phyloP scores from a whole-genome alignment of 768 basidiomycete species.

The Chalciporus pseudorubinellus region DNA sequence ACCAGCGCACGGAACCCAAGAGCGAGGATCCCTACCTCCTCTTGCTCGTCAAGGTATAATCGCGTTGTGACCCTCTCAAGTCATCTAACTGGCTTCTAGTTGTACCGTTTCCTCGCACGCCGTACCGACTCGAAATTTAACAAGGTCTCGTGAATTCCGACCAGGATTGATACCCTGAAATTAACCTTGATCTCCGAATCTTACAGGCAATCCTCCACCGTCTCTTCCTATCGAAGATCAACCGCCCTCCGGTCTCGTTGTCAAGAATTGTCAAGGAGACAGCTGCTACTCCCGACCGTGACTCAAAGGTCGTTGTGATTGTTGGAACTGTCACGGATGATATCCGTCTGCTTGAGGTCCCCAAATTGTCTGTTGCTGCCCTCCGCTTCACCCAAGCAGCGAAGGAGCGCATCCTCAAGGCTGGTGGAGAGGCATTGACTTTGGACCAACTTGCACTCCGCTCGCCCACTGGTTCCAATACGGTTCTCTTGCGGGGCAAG shows the following conservation, averaged over 20 bases:
- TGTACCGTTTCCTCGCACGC: constrained; percentile 98
- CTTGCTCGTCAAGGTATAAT: constrained; percentile 89
- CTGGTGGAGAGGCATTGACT: constrained; percentile 92
- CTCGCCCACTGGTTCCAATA: constrained; percentile 93
- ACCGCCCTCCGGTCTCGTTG: constrained; percentile 94
- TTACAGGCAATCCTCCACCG: constrained; percentile 87
- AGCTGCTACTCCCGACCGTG: constrained; percentile 55
- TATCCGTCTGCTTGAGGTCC: constrained; percentile 77
- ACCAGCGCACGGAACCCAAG: constrained; percentile 89
- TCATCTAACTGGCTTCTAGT: constrained; percentile 44
- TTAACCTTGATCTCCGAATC: constrained; percentile 19
- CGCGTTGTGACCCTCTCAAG: constrained; percentile 9
- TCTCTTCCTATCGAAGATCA: constrained; percentile 95
- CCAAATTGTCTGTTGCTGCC: constrained; percentile 91
- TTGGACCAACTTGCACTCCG: constrained; percentile 96
- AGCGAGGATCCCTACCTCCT: constrained; percentile 99
- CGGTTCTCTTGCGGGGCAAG: constrained; percentile 88
- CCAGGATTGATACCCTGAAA: not conserved
- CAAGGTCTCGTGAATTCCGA: constrained; percentile 55
- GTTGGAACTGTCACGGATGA: constrained; percentile 97
- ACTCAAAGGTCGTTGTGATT: constrained; percentile 81
- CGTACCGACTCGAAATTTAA: constrained; percentile 96
- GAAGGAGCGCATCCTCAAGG: constrained; percentile 91
- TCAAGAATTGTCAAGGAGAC: constrained; percentile 91
- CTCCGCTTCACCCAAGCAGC: constrained; percentile 92